Conservation (phyloP, 148 eudicot species). For the Fagopyrum homotropicum region DNA sequence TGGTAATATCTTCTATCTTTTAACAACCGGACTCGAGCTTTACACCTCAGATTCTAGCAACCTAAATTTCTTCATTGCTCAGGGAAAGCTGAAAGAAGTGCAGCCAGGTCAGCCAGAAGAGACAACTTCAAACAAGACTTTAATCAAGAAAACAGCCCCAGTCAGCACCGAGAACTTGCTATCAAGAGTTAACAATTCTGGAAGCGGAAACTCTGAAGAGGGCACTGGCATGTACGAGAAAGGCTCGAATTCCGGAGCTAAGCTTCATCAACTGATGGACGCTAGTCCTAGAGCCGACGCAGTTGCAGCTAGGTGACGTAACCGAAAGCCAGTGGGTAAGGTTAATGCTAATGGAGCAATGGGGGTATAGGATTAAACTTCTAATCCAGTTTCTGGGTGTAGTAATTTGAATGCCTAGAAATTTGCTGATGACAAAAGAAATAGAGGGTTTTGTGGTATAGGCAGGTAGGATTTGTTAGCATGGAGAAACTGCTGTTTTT, state of each 20-base stretch:
- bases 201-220: conserved; percentile 39
- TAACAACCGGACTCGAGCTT: not conserved
- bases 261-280: conserved; percentile 75
- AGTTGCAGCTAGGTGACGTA: conserved; percentile 63
- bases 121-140: conserved; percentile 18
- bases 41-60: not conserved
- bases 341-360: not conserved
- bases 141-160: conserved; percentile 24
- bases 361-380: conserved; percentile 7
- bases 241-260: conserved; percentile 51
- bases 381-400: conserved; percentile 12
- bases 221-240: conserved; percentile 34
- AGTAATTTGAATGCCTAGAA: conserved; percentile 10
- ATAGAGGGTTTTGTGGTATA: not conserved
- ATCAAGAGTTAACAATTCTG: conserved; percentile 62
- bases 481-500: not conserved
- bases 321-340: not conserved
- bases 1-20: conserved; percentile 30
- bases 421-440: not conserved
- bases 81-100: conserved; percentile 57
- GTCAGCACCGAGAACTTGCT: conserved; percentile 76
- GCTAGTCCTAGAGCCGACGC: conserved; percentile 64
- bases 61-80: conserved; percentile 1
- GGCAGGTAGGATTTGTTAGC: not conserved
- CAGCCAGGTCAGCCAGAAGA: conserved; percentile 21